Evolutionary conservation across 1,139 yeast genomes (phyloP).

Genomic region (Suhomyces terraborum): DNA sequence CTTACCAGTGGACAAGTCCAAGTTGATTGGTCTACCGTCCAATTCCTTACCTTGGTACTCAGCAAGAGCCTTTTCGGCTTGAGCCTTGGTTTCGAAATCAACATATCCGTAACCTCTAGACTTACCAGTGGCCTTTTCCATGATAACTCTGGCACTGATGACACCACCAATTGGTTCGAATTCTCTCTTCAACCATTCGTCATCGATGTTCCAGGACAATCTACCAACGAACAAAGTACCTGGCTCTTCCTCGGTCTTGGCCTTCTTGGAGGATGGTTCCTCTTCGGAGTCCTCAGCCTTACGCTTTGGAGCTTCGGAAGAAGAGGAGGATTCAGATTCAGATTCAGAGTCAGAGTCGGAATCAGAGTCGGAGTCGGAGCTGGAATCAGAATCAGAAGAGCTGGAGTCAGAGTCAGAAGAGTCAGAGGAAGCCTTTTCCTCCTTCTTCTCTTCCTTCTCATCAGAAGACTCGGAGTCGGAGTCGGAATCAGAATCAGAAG

Average conservation of each 20-base stretch:
- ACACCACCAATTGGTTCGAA: conserved; percentile 85
- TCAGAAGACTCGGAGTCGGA: conserved; percentile 21
- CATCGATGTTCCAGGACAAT: conserved; percentile 96
- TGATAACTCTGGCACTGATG: conserved; percentile 84
- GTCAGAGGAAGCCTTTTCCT: conserved; percentile 18
- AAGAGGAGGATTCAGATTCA: conserved; percentile 26
- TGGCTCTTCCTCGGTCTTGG: conserved; percentile 53
- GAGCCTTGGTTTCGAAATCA: conserved; percentile 75
- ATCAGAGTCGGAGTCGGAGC: conserved; percentile 22
- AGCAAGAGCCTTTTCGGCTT: conserved; percentile 85
- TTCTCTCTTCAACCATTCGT: conserved; percentile 87
- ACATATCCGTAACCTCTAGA: conserved; percentile 98
- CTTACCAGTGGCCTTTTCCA: conserved; percentile 89
- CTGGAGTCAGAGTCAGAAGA: conserved; percentile 23
- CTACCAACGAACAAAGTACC: conserved; percentile 95
- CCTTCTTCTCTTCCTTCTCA: conserved; percentile 22
- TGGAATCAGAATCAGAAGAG: conserved; percentile 10
- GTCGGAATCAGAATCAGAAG: conserved; percentile 24
- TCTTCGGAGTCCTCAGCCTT: conserved; percentile 38
- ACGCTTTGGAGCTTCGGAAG: conserved; percentile 31
- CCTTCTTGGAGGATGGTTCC: conserved; percentile 40
- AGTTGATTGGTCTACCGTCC: conserved; percentile 95
- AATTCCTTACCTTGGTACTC: conserved; percentile 91
- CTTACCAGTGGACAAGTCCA: conserved; percentile 86
- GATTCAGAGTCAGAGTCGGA: conserved; percentile 30